Conservation (phyloP, 2,329 filamentous ascomycete genomes). For the Allantophomopsis lycopodina region DNA sequence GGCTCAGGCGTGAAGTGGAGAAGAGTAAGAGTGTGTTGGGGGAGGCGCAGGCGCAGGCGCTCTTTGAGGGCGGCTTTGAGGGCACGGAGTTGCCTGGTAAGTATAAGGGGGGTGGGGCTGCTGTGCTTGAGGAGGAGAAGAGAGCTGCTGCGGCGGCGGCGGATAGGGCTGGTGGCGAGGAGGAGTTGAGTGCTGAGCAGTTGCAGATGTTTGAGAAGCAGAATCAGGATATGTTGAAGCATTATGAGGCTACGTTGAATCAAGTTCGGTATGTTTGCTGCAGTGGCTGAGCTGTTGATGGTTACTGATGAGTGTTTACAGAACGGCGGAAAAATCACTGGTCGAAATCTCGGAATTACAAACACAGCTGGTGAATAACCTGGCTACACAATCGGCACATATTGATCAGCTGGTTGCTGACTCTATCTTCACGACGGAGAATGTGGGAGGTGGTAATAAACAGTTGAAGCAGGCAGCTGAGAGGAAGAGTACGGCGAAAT, state of each 20-base stretch:
- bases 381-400: slow-evolving; percentile 73
- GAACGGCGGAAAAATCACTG: slow-evolving; percentile 78
- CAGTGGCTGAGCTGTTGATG: neutral
- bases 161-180: slow-evolving; percentile 15
- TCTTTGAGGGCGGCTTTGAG: slow-evolving; percentile 12
- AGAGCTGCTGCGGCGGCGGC: too few species aligned
- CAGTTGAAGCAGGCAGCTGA: slow-evolving; percentile 75
- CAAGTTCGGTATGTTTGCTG: slow-evolving; percentile 66
- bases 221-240: slow-evolving; percentile 82
- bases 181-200: slow-evolving; percentile 66
- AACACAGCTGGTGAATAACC: slow-evolving; percentile 73
- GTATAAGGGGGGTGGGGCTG: slow-evolving; percentile 3
- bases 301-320: slow-evolving; percentile 22
- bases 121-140: slow-evolving; percentile 9
- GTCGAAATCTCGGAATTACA: slow-evolving; percentile 89
- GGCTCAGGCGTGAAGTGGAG: slow-evolving; percentile 73
- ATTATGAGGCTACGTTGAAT: slow-evolving; percentile 86
- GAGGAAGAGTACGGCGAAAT: slow-evolving; percentile 57
- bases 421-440: slow-evolving; percentile 68
- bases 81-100: slow-evolving; percentile 5
- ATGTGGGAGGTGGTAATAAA: slow-evolving; percentile 80
- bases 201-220: slow-evolving; percentile 87
- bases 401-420: slow-evolving; percentile 84
- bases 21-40: slow-evolving; percentile 78
- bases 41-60: slow-evolving; percentile 34